phyloP scores from a whole-genome alignment of 148 eudicot species.

The Rhododendron ovatum region DNA sequence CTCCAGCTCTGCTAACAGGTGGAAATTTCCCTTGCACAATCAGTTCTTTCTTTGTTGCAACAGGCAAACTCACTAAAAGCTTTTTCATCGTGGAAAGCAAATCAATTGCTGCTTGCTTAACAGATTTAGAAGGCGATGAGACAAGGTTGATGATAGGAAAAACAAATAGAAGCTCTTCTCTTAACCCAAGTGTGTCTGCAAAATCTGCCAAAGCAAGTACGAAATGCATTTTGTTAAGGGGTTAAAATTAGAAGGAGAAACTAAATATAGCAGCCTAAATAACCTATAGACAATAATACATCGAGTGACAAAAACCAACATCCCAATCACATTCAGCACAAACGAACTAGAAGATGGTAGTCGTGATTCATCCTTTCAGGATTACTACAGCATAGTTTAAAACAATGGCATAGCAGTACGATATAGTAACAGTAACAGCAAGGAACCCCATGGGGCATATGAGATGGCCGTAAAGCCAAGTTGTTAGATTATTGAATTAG shows the following conservation, averaged over 20 bases:
- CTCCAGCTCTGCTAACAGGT: slow-evolving; percentile 45
- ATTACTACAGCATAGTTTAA: background rate
- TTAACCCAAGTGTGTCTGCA: slow-evolving; percentile 19
- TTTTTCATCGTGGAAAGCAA: slow-evolving; percentile 58
- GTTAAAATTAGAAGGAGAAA: background rate
- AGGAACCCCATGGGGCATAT: background rate
- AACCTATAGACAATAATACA: background rate
- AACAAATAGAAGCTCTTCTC: slow-evolving; percentile 52
- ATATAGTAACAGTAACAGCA: background rate
- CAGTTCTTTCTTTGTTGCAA: slow-evolving; percentile 17
- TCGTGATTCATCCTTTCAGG: background rate
- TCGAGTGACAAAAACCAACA: background rate
- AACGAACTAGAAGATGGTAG: background rate
- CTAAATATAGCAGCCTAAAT: background rate
- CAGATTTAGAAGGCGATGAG: slow-evolving; percentile 69
- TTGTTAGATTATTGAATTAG: too few species aligned
- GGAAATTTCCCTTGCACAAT: slow-evolving; percentile 20
- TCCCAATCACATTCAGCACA: background rate
- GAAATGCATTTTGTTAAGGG: background rate
- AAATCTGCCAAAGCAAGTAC: slow-evolving; percentile 35
- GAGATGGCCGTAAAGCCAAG: background rate
- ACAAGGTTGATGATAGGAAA: slow-evolving; percentile 75
- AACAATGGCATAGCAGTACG: background rate
- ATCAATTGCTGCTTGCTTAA: slow-evolving; percentile 68
- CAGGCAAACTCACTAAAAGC: slow-evolving; percentile 27